Base-by-base conservation (phyloP, 345 rosid species). In the Corchorus capsularis region DNA sequence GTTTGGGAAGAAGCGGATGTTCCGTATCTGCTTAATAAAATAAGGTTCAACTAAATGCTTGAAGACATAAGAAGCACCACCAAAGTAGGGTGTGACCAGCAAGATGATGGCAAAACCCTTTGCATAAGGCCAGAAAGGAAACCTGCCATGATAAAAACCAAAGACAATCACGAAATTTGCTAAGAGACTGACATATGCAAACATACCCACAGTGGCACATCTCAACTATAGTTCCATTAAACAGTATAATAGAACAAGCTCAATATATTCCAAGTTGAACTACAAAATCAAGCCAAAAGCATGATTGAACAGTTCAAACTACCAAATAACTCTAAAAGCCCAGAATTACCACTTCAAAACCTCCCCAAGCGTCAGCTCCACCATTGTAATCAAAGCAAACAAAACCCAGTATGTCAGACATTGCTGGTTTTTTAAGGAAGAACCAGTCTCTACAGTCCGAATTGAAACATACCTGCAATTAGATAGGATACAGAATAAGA, bases 361-460 rank as follows among this genome's bases (percentile, higher is more conserved):
- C 59, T 75, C 47, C 17, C 65, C 53, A 45, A 84, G 61, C 16
- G 77, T 76, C 73, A 60, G 27, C 75, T 81, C 85, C 73, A 84
- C 39, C 16, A 74, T 16, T 41, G 69, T 55, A 27, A 72, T 59
- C 63, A 77, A 54, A 37, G 79, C 75, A 82, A 79, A 82, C 47
- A 84, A 57, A 56, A 82, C 82, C 87, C 85, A 84, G 54, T 75
- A 84, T 34, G 78, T 22, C 37, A 84, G 77, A 64, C 87, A 84
- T 84, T 82, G 83, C 73, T 77, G 78, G 69, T 74, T 75, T 59
- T 41, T 72, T 1, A 79, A 66, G 46, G 34, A 56, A 19, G 83
- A 82, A 55, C 35, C 41, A 41, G 67, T 82, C 82, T 82, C 71
- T 35, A 84, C 62, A 0, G 72, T 68, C 63, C 75, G 41, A 82